Evolutionary conservation across 2,329 filamentous ascomycete genomes (phyloP), one percentile per base, ranked within the genome.

Genomic region (Nigrospora osmanthi): DNA sequence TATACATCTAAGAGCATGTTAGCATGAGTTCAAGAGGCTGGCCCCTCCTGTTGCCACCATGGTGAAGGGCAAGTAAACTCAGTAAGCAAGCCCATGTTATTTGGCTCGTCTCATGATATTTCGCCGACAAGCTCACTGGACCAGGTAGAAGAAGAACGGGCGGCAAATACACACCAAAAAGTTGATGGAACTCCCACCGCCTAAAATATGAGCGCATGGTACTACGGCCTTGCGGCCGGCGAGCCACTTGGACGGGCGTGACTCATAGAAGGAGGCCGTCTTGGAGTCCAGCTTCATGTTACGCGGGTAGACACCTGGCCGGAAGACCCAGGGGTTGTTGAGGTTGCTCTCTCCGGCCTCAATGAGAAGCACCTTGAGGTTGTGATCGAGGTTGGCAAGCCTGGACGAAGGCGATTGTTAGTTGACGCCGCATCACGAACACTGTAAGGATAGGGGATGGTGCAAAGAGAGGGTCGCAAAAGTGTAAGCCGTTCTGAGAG

Each of bases 201-300:
- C 85, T 1, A 89, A 69, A 33, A 89, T 72, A 51, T 89, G 80
- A 33, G 85, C 85, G 54, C 78, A 83, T 1, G 85, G 85, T n/a
- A 89, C 85, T 38, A 88, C 75, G 17, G 85, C 85, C 57, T 80
- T 78, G 38, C 85, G 75, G 14, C 85, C 85, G 52, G 75, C 77
- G 23, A 90, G 78, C 71, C 78, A 85, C 63, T 85, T 78, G 0
- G 83, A 87, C 14, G 85, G 83, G 35, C 81, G 75, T 40, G 85
- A 89, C 63, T 89, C 80, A 60, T 90, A 91, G 65, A 90, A 90
- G 0, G 84, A 85, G 32, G 87, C 85, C 31, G 84, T 88, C 72
- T 87, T 89, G 54, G 83, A 88, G 72, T 88, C 84, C 48, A 87
- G 61, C 65, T 87, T 81, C 58, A 60, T 88, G 67, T 89, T 89